These are phyloP conservation scores for Nyssa sinensis DNA, from an alignment of 148 eudicot genomes.

Conservation along the genomic window DNA sequence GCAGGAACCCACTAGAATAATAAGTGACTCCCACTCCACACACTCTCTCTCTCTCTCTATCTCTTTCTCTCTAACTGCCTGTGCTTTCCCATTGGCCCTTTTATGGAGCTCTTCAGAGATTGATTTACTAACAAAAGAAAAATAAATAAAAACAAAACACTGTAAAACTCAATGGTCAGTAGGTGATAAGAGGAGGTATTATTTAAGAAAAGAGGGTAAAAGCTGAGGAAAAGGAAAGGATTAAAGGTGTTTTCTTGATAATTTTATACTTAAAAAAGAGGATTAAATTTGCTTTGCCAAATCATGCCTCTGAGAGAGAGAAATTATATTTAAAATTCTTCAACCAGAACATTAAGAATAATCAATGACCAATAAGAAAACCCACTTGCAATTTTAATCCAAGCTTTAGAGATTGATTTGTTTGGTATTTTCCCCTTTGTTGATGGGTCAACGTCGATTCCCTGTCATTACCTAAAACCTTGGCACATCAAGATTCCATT, in stretches of 20 bases:
- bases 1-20: slow-evolving; percentile 74
- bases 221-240: slow-evolving; percentile 13
- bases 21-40: slow-evolving; percentile 83
- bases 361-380: slow-evolving; percentile 35
- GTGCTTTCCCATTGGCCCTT: slow-evolving; percentile 54
- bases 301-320: slow-evolving; percentile 6
- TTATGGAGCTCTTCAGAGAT: slow-evolving; percentile 18
- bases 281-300: slow-evolving; percentile 22
- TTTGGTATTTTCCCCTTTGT: slow-evolving; percentile 70
- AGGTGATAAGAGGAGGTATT: not conserved
- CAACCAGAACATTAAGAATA: slow-evolving; percentile 45
- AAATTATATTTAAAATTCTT: slow-evolving; percentile 7
- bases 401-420: slow-evolving; percentile 41
- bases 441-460: slow-evolving; percentile 76
- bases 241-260: slow-evolving; percentile 17
- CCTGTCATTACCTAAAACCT: slow-evolving; percentile 69
- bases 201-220: not conserved
- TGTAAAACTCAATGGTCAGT: not conserved
- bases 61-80: slow-evolving; percentile 67
- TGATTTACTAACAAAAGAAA: slow-evolving; percentile 7
- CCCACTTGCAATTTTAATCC: slow-evolving; percentile 27
- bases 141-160: not conserved
- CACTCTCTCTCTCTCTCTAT: no score
- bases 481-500: slow-evolving; percentile 52
- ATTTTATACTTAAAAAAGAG: not conserved